Base-by-base conservation (phyloP, 495 filamentous ascomycete species). In the Elaphomyces granulatus region DNA sequence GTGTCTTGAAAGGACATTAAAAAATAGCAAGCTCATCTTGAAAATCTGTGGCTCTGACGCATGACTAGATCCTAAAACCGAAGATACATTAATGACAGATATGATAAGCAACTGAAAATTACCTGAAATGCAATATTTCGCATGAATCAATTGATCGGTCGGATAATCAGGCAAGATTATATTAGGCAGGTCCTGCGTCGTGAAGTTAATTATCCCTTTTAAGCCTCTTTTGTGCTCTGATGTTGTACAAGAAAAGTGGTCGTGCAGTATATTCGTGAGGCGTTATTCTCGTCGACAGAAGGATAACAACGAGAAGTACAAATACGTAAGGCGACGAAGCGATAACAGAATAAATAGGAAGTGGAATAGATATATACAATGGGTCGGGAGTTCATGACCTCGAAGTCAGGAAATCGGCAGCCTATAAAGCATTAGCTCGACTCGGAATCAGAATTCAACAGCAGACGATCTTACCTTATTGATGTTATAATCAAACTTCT, bases 401-500 rank as follows among this genome's bases (percentile, higher is more conserved):
- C 4, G 59, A 62, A 14, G 59, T 62, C 37, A 67, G 47, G 34
- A 56, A 55, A 50, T 68, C 64, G 2, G 50, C 63, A 17, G 64
- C 64, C 64, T 68, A 30, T 15, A 8, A 15, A 18, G 8, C 17
- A 19, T 18, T 10, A 31, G 1, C 10, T 15, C 48, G 10, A 42
- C 15, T 32, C 28, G 18, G 2, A 28, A 12, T 31, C 18, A 43
- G 6, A 42, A 15, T 18, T 12, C n/a, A 10, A n/a, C 12, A 21
- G 44, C 18, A 26, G 28, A n/a, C 23, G 15, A 53, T 60, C 77
- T 66, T 66, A 94, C 90, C 78, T 85, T 82, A 55, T 93, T 86
- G 52, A 94, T 68, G 61, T 95, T 87, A 59, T 94, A 94, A 54
- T 94, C 87, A 59, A 78, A 90, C 58, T 86, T 87, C 67, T 95